phyloP scores from a whole-genome alignment of 306 rosid species.

The Vicia faba region DNA sequence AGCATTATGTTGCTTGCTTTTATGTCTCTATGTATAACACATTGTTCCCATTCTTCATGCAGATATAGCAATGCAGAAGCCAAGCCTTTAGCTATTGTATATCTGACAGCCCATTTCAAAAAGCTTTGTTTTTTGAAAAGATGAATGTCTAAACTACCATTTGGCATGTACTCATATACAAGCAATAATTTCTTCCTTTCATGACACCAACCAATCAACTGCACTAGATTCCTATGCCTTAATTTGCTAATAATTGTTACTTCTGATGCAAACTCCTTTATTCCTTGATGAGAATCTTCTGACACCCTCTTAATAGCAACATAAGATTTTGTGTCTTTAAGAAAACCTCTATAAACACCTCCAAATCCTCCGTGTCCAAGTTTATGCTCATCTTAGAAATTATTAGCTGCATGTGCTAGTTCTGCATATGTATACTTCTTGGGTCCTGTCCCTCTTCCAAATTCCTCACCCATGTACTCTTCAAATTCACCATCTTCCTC shows the following conservation, averaged over 20 bases:
- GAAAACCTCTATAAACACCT: constrained; percentile 43
- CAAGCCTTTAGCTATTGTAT: constrained; percentile 41
- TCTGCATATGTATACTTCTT: constrained; percentile 36
- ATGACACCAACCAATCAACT: constrained; percentile 52
- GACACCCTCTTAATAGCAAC: constrained; percentile 49
- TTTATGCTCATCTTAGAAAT: constrained; percentile 38
- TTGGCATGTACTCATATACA: constrained; percentile 49
- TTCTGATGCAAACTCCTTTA: constrained; percentile 48
- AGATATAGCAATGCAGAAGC: constrained; percentile 44
- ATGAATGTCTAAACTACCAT: constrained; percentile 50
- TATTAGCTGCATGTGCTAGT: constrained; percentile 37
- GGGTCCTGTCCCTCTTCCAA: constrained; percentile 45
- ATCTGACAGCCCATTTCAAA: constrained; percentile 40
- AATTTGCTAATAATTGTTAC: constrained; percentile 40
- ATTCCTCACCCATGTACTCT: constrained; percentile 39
- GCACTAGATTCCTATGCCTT: constrained; percentile 49
- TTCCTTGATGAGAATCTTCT: constrained; percentile 43
- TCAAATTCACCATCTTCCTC: constrained; percentile 34
- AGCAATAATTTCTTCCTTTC: constrained; percentile 34
- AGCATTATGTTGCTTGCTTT: constrained; percentile 53
- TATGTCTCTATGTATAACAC: constrained; percentile 50
- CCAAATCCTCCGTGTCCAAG: constrained; percentile 57
- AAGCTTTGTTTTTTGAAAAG: constrained; percentile 32
- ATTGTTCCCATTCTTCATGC: constrained; percentile 50
- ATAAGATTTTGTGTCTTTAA: constrained; percentile 27